Percentiles rank a stretch among this genome's conserved stretches.
These are phyloP conservation scores for Amanita rimosa DNA, from an alignment of 768 basidiomycete species.

Conservation along the genomic window DNA sequence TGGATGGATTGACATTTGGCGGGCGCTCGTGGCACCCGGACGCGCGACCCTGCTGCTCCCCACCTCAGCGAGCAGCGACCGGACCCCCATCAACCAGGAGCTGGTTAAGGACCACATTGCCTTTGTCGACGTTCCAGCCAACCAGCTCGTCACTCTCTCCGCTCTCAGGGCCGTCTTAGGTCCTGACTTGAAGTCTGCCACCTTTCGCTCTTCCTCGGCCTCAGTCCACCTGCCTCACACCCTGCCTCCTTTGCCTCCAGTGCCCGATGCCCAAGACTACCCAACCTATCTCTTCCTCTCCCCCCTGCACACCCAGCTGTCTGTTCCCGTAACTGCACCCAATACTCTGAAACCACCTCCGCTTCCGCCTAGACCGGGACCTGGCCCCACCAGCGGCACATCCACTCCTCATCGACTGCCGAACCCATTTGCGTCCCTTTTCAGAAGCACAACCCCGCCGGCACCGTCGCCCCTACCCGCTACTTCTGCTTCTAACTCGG, in stretches of 20 bases:
- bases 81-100: conserved; percentile 43
- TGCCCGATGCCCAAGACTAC: conserved; percentile 19
- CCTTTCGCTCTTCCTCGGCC: conserved; percentile 13
- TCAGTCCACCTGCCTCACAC: conserved; percentile 18
- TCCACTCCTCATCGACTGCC: conserved; percentile 29
- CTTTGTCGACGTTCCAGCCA: conserved; percentile 40
- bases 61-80: conserved; percentile 36
- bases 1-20: conserved; percentile 69
- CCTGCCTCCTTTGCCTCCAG: conserved; percentile 42
- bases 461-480: conserved; percentile 11
- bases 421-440: conserved; percentile 77
- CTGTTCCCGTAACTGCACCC: conserved; percentile 38
- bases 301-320: conserved; percentile 13
- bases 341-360: conserved; percentile 25
- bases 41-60: conserved; percentile 85
- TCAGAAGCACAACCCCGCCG: conserved; percentile 29
- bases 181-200: conserved; percentile 37
- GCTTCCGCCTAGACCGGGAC: conserved; percentile 27
- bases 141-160: conserved; percentile 62
- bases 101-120: conserved; percentile 79
- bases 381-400: conserved; percentile 8
- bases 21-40: conserved; percentile 43
- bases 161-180: conserved; percentile 65
- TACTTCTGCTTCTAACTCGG: conserved; percentile 8
- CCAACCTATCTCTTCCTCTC: conserved; percentile 19